Evolutionary conservation across 768 basidiomycete species (phyloP), one percentile per base, ranked within the genome.

Genomic region (Galerina sulciceps): DNA sequence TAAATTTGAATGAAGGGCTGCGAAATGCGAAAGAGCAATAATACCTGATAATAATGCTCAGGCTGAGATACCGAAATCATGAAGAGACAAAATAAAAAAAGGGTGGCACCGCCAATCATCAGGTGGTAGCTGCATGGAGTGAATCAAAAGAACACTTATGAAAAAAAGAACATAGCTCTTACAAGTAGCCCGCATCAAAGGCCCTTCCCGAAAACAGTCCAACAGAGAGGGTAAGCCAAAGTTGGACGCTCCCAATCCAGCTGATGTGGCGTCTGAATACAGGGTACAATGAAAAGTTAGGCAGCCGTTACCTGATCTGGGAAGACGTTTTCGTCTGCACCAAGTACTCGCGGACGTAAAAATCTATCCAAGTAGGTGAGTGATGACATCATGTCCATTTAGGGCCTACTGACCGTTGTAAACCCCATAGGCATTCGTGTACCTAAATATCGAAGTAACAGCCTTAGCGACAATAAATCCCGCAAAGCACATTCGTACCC

Each of bases 11-110:
- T 57, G 74, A 6, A 48, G n/a, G 53, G 42, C 36, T 22, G 10
- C 13, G 44, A 18, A 34, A 31, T 22, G 18, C 15, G 10, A 53
- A 17, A 26, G 46, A 37, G 5, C 42, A 23, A 15, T 57, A 62
- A 10, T 51, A 74, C 76, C 66, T 80, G 79, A 57, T 77, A 80
- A 52, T 76, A 76, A 31, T 78, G 70, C 15, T 71, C 67, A 6
- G 75, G 69, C 31, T 78, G 69, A 0, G 78, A 68, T 6, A 81
- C 67, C 0, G 81, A 82, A 6, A 81, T 70, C 78, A 79, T 78
- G 66, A 83, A 82, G 38, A 81, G 67, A 58, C 75, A 78, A 53
- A 78, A 72, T 3, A 75, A 71, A 40, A 81, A 78, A n/a, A 85
- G 66, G 8, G 80, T 18, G 0, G 78, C 71, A 0, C 82, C 84